A percentile compares a stretch with the other conserved stretches of the same genome.
These are phyloP conservation scores for Stellera chamaejasme DNA, from an alignment of 345 rosid genomes.

Conservation along the genomic window DNA sequence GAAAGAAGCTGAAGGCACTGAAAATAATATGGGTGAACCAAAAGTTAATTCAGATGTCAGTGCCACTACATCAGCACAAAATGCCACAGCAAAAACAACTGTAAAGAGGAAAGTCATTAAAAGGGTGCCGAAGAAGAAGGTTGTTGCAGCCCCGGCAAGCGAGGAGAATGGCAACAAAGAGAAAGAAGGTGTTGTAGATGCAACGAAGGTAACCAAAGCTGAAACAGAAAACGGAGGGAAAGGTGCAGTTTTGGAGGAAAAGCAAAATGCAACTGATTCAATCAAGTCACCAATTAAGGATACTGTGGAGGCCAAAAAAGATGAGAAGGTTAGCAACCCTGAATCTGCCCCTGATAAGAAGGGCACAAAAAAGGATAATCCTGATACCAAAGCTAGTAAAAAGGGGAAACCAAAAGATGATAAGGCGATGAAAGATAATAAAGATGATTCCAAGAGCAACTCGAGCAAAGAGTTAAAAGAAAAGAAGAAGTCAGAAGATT, in stretches of 20 bases:
- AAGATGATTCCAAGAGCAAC: conserved; percentile 36
- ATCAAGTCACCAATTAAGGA: conserved; percentile 25
- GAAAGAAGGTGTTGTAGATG: conserved; percentile 34
- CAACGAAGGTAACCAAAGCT: conserved; percentile 20
- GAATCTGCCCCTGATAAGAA: conserved; percentile 35
- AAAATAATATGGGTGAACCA: conserved; percentile 21
- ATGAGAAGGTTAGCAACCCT: conserved; percentile 28
- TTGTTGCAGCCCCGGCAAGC: conserved; percentile 26
- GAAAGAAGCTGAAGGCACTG: conserved; percentile 24
- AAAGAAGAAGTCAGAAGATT: conserved; percentile 65
- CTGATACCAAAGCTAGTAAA: conserved; percentile 31
- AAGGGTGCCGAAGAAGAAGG: conserved; percentile 78
- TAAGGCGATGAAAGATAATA: conserved; percentile 35
- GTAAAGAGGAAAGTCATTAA: conserved; percentile 68
- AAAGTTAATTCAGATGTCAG: conserved; percentile 36
- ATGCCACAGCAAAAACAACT: conserved; percentile 41
- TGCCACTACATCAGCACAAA: conserved; percentile 25
- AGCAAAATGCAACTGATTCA: conserved; percentile 26
- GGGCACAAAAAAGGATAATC: conserved; percentile 24
- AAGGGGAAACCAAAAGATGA: conserved; percentile 35
- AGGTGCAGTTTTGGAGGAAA: conserved; percentile 31
- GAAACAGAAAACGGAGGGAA: conserved; percentile 21
- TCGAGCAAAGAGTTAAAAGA: conserved; percentile 50
- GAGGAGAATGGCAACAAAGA: conserved; percentile 27
- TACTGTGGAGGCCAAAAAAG: conserved; percentile 38